phyloP scores from a whole-genome alignment of 2,329 filamentous ascomycete species.

The Botrytis pseudocinerea region DNA sequence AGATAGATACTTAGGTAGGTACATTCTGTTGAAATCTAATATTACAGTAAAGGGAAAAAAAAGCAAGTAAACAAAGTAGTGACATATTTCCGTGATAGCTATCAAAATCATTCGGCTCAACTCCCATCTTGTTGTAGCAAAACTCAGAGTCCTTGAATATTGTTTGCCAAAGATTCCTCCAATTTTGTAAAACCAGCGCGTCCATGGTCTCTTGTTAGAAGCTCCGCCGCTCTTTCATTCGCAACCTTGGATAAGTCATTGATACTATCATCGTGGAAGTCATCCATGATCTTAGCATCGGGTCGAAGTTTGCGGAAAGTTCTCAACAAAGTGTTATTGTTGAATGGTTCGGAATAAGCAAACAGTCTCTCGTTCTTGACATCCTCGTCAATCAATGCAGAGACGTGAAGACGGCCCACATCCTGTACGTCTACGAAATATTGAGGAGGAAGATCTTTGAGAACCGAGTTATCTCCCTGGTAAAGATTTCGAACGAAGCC shows the following conservation, averaged over 20 bases:
- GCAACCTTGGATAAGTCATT: slow-evolving; percentile 31
- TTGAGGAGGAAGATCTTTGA: slow-evolving; percentile 14
- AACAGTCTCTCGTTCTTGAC: slow-evolving; percentile 37
- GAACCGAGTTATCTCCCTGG: slow-evolving; percentile 26
- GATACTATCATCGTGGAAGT: slow-evolving; percentile 30
- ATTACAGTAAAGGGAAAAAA: neutral
- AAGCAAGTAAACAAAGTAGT: no score
- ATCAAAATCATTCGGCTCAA: neutral
- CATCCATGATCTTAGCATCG: slow-evolving; percentile 31
- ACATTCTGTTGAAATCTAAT: neutral
- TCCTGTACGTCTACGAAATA: slow-evolving; percentile 43
- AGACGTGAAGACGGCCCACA: slow-evolving; percentile 39
- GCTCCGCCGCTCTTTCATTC: slow-evolving; percentile 28
- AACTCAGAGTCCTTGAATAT: slow-evolving; percentile 8
- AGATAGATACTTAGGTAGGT: neutral
- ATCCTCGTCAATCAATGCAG: slow-evolving; percentile 36
- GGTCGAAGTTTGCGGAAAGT: slow-evolving; percentile 36
- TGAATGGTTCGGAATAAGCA: slow-evolving; percentile 34
- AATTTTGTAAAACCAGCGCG: slow-evolving; percentile 16
- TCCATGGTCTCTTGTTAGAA: slow-evolving; percentile 30
- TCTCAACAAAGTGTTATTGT: slow-evolving; percentile 28
- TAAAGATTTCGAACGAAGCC: slow-evolving; percentile 31
- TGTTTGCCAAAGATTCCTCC: slow-evolving; percentile 20
- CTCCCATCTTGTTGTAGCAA: neutral
- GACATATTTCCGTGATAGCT: neutral